Base-by-base conservation (phyloP, 805 yeast genomes). In the Saccharomycopsis sp. region DNA sequence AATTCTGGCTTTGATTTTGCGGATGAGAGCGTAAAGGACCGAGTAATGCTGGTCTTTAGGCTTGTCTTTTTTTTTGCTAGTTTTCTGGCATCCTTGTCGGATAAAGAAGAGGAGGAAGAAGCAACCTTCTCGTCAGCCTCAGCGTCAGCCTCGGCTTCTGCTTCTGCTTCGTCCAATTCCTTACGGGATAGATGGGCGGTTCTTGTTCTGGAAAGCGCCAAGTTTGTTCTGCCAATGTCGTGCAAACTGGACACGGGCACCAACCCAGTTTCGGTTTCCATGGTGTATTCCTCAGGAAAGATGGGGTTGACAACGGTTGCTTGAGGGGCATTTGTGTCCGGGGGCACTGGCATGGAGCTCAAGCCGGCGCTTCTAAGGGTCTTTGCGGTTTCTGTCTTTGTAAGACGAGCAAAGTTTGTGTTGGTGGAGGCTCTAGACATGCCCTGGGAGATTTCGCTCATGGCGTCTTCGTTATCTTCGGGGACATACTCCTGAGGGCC, bases 271-370 rank as follows among this genome's bases (percentile, higher is more conserved):
- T 71, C 70, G 0, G 96, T 87, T 64, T 87, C 96, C 59, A 87
- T 50, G 5, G 87, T 81, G 58, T 84, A 87, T 57, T 87, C 95
- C 65, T 87, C 96, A 6, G 96, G 96, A 68, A 87, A 87, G 26
- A 86, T 79, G 12, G 89, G 82, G 48, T 71, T 70, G 45, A 67
- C 70, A 18, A 72, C 67, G 29, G 55, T 62, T 10, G 27, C 27
- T 52, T 52, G 63, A 52, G 84, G 81, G 34, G 75, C 70, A 49
- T 71, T 70, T 30, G 77, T 61, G 49, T 75, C 84, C 0, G 75
- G 70, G 20, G 63, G 54, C 4, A 83, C 77, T 1, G 73, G 64
- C 3, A 62, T 65, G n/a, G 69, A 59, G 4, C 73, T 64, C 12
- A 82, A 52, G 43, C 92, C 92, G 57, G 68, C 62, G 10, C 74